Evolutionary conservation across 331 rosid genomes (phyloP).

Genomic region (Acacia concinna): DNA sequence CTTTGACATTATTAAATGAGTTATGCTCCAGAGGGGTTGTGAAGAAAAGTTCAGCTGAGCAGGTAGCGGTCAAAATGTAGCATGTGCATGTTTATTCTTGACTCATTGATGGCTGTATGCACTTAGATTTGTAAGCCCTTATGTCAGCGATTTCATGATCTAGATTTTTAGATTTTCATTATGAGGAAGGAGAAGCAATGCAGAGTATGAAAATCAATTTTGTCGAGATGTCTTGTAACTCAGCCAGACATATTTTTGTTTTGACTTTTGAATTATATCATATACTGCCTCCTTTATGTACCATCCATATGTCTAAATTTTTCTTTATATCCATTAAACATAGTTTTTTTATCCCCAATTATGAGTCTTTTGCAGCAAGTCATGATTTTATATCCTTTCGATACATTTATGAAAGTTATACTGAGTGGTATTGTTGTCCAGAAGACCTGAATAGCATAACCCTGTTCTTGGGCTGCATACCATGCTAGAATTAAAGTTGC

Average conservation of each 20-base stretch:
- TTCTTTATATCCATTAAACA: constrained; percentile 7
- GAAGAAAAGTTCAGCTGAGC: constrained; percentile 69
- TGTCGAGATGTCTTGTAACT: constrained; percentile 32
- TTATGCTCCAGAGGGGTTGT: constrained; percentile 61
- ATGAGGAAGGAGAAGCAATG: not conserved
- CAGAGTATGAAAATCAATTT: constrained; percentile 34
- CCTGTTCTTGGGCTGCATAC: not conserved
- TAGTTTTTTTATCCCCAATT: not conserved
- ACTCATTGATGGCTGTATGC: constrained; percentile 2
- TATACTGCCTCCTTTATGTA: not conserved
- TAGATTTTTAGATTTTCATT: not conserved
- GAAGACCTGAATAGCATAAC: not conserved
- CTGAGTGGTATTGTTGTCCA: not conserved
- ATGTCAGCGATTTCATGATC: not conserved
- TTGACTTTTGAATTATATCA: not conserved
- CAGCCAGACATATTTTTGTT: constrained; percentile 4
- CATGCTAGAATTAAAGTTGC: not conserved
- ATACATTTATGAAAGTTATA: not conserved
- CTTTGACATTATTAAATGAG: constrained; percentile 56
- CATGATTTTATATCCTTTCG: not conserved
- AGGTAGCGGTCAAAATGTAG: constrained; percentile 51
- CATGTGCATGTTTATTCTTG: constrained; percentile 6
- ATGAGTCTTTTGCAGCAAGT: not conserved
- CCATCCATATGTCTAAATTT: not conserved
- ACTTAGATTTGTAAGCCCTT: constrained; percentile 22